Evolutionary conservation across 2,329 filamentous ascomycete genomes (phyloP), one percentile per base, ranked within the genome.

Genomic region (Fusarium nygamai): DNA sequence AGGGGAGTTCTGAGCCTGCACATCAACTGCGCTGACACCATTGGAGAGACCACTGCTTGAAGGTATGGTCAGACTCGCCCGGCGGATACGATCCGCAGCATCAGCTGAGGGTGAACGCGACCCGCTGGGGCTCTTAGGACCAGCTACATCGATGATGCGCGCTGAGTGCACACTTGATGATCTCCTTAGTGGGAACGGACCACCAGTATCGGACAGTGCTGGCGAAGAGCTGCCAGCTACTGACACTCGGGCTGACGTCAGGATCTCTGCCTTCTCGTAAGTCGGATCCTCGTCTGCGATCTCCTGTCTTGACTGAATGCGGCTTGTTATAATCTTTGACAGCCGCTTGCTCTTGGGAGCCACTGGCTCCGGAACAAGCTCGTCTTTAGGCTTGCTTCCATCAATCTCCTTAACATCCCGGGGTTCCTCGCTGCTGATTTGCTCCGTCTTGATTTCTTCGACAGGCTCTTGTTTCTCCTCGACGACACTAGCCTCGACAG

Each of bases 181-280:
- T 82, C 79, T 71, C 74, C 83, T 71, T 77, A 83, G 71, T 66
- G 82, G 66, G 83, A 79, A 61, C 76, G 84, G 70, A 74, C 75
- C 85, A 34, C 83, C 83, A 46, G 82, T 81, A 13, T 90, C 88
- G 1, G 88, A 88, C 5, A 82, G 80, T 6, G 86, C 82, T 5
- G 87, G 86, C 2, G 88, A 88, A 38, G 84, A 84, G 72, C 85
- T 85, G 39, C 87, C 87, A 36, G 85, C 84, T 33, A 90, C 85
- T 8, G 89, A 91, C 14, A 91, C 84, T 41, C 89, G 84, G 8
- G 88, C 86, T 0, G 88, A 89, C 1, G 87, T 90, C 62, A 91
- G 72, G 36, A 91, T 88, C 74, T 90, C 84, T 6, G 88, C 87
- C 75, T 89, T 86, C 85, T 93, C 88, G 79, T 89, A 83, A 79